Base-by-base conservation (phyloP, 1,284 basidiomycete species). In the Leccinum pachyderme region DNA sequence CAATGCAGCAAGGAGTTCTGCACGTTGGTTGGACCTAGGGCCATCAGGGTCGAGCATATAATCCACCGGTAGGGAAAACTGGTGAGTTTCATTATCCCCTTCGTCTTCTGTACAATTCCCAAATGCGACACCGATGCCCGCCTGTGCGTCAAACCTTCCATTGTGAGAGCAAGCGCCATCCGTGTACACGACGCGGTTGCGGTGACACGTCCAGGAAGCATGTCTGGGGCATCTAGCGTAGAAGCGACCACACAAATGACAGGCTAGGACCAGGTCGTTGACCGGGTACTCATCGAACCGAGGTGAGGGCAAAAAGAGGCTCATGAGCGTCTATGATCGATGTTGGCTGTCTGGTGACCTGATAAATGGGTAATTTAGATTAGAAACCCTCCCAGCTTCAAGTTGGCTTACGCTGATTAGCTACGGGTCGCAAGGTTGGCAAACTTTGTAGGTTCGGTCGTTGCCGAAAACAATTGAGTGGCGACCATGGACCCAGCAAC, bases 1-100 rank as follows among this genome's bases (percentile, higher is more conserved):
- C 8, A 62, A 46, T 2, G 72, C 73, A n/a, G 72, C 72, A 18
- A 74, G 58, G 15, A 74, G 62, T 55, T 75, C 73, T 6, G 72
- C 69, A 12, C 73, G 72, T 56, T 75, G 73, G 49, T 43, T 73
- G 11, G 73, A 72, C 22, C 70, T 55, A 25, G 28, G 59, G 2
- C 52, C 58, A 29, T 47, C 53, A 1, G 58, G 52, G 31, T 72
- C 71, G 24, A 71, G 49, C 2, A 12, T 49, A 12, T 71, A 59
- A 18, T 58, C 65, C 3, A 72, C 59, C 1, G 64, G 56, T 15
- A 71, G 48, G 25, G 52, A 47, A 46, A 63, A 63, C 32, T 61
- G 52, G 29, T 28, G 29, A 45, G 5, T 49, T 18, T 46, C 47
- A 6, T 22, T 46, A 7, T 25, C 4, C 12, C 41, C 18, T 5